phyloP scores from a whole-genome alignment of 176 grass and related monocot species.

The Bonia amplexicaulis region DNA sequence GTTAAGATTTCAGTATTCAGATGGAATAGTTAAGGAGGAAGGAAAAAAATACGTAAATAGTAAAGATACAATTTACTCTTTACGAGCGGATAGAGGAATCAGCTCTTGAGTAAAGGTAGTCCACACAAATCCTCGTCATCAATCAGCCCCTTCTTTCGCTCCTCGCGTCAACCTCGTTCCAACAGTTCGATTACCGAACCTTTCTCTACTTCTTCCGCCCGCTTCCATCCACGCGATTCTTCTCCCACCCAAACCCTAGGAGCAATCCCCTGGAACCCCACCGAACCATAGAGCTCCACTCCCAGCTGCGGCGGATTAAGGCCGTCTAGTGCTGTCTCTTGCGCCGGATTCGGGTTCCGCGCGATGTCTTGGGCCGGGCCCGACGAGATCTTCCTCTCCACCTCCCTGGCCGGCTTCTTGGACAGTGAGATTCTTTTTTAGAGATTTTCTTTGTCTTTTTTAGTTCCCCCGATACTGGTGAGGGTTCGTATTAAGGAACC shows the following conservation, averaged over 20 bases:
- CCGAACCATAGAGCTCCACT: not conserved
- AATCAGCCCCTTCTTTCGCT: not conserved
- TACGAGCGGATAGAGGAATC: no score
- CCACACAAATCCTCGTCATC: not conserved
- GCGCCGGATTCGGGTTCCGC: slow-evolving; percentile 27
- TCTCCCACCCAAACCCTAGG: slow-evolving; percentile 30
- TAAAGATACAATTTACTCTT: no score
- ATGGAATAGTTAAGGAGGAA: no score
- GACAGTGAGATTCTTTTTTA: slow-evolving; percentile 37
- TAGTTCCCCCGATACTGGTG: not conserved
- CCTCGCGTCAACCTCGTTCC: slow-evolving; percentile 1
- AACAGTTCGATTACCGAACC: not conserved
- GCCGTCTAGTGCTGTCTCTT: not conserved
- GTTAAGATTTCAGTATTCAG: no score
- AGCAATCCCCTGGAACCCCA: not conserved
- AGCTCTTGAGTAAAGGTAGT: not conserved
- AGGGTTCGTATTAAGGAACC: not conserved
- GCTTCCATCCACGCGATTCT: slow-evolving; percentile 20
- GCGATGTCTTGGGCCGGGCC: slow-evolving; percentile 51
- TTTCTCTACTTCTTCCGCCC: not conserved
- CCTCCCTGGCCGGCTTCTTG: slow-evolving; percentile 52
- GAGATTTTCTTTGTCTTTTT: not conserved
- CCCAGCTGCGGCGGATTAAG: not conserved
- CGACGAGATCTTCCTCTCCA: slow-evolving; percentile 57
- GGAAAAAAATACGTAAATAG: no score